Evolutionary conservation across 2,329 filamentous ascomycete genomes (phyloP).

Genomic region (Fusarium veterinarium): DNA sequence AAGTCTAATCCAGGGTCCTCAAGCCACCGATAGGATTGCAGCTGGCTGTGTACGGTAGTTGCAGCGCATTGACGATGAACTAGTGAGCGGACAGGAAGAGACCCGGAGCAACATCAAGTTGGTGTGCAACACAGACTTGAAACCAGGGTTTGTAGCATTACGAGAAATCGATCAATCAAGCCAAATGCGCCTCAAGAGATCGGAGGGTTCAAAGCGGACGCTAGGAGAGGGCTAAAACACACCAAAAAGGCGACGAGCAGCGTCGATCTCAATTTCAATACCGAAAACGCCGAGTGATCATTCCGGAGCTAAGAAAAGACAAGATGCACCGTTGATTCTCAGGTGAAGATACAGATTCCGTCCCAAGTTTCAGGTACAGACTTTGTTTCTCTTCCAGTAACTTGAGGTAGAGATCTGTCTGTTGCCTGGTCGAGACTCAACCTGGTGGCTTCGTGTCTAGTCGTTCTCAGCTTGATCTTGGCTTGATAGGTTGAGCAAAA

Average conservation of each 20-base stretch:
- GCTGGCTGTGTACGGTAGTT: background rate
- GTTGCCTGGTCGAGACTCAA: background rate
- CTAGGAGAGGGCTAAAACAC: conserved; percentile 16
- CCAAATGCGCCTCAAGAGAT: conserved; percentile 27
- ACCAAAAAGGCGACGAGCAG: conserved; percentile 22
- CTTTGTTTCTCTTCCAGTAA: background rate
- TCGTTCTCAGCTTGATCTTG: conserved; percentile 1
- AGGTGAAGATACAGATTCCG: conserved; percentile 13
- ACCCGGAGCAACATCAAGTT: conserved; percentile 2
- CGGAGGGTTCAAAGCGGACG: conserved; percentile 19
- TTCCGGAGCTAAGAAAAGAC: conserved; percentile 21
- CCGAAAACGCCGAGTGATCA: conserved; percentile 26
- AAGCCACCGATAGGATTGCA: background rate
- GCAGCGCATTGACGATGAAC: background rate
- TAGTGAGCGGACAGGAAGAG: background rate
- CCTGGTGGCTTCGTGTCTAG: conserved; percentile 3
- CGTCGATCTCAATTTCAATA: conserved; percentile 35
- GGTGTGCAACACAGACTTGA: conserved; percentile 13
- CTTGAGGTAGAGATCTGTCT: background rate
- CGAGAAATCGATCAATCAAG: conserved; percentile 27
- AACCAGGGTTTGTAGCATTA: conserved; percentile 22
- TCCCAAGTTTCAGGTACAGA: conserved; percentile 20
- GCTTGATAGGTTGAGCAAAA: background rate
- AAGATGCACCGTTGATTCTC: conserved; percentile 15
- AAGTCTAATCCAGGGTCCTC: background rate